Base-by-base conservation (phyloP, 75 land plant genomes). In the Pinus tabuliformis region DNA sequence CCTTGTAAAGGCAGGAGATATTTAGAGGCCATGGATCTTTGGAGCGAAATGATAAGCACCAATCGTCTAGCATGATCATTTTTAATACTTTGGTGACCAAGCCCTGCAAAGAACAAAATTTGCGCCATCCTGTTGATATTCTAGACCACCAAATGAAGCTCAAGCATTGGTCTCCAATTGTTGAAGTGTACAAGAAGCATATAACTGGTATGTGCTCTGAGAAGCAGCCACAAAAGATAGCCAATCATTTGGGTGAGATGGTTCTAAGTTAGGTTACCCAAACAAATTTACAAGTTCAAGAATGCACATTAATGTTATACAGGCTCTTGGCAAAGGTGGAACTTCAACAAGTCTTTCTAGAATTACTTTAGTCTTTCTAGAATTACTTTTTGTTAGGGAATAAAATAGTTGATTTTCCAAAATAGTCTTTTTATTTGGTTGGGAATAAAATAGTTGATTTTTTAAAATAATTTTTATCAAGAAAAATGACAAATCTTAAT, bases 151-250 rank as follows among this genome's bases (percentile, higher is more conserved):
- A 91, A 59, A 94, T 94, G 97, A 81, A 86, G 74, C 81, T 86
- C 30, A 91, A 85, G 75, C 91, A 88, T 21, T 84, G 81, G 62
- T 82, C 86, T 76, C 91, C 96, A 13, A 90, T 86, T 91, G 86
- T 81, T 1, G 84, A 78, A 36, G 58, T 89, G 75, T 89, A 82
- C 42, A 63, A 76, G 13, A 89, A 89, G 59, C 49, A 86, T 56
- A 72, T 89, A 3, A 70, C 9, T 58, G 80, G 83, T 3, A 76
- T 87, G 42, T 87, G 81, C 72, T 74, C 75, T 33, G 72, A 61
- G 26, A 5, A 49, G 7, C 82, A 75, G 76, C 77, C 81, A 17
- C 73, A 59, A 30, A 89, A 90, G 59, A 87, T 87, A 36, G 87
- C 85, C 57, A 87, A 83, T 76, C 81, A 83, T 60, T 74, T 90